Evolutionary conservation across 2,329 filamentous ascomycete genomes (phyloP).

Genomic region (Hypoxylon sp.): DNA sequence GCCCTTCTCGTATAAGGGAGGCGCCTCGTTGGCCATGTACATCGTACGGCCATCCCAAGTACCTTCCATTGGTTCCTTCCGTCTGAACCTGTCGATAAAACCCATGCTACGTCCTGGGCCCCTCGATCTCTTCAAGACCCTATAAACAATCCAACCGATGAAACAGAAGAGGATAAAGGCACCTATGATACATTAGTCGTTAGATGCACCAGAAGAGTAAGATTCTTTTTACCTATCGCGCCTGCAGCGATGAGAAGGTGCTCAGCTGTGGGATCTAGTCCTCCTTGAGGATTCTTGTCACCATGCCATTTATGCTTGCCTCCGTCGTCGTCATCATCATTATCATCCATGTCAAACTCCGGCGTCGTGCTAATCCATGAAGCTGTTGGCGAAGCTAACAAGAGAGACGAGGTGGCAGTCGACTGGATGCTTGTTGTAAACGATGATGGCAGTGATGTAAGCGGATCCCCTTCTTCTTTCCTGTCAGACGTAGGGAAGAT

Average conservation of each 20-base stretch:
- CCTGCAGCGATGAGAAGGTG: conserved; percentile 49
- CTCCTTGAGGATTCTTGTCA: conserved; percentile 19
- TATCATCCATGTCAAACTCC: conserved; percentile 11
- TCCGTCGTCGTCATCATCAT: conserved; percentile 15
- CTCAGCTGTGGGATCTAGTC: conserved; percentile 43
- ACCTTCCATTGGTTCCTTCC: conserved; percentile 26
- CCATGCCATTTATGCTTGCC: conserved; percentile 19
- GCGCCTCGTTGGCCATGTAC: conserved; percentile 37
- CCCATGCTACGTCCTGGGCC: conserved; percentile 25
- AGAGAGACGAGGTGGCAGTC: neutral
- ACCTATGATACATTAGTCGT: conserved; percentile 43
- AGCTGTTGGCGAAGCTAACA: neutral
- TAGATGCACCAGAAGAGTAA: neutral
- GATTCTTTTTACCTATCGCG: conserved; percentile 46
- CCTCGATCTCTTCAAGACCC: conserved; percentile 49
- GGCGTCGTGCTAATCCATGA: neutral
- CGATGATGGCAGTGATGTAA: neutral
- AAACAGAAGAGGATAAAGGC: conserved; percentile 56
- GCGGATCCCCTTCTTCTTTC: conserved; percentile 5
- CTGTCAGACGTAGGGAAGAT: conserved; percentile 2
- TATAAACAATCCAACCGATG: conserved; percentile 56
- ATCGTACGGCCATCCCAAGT: conserved; percentile 21
- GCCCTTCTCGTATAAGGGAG: conserved; percentile 41
- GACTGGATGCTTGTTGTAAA: neutral
- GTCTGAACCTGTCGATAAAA: conserved; percentile 34